Percentiles rank a stretch among this genome's conserved stretches.
phyloP scores from a whole-genome alignment of 441 rosid genomes.

The Euphorbia neoarborescens region DNA sequence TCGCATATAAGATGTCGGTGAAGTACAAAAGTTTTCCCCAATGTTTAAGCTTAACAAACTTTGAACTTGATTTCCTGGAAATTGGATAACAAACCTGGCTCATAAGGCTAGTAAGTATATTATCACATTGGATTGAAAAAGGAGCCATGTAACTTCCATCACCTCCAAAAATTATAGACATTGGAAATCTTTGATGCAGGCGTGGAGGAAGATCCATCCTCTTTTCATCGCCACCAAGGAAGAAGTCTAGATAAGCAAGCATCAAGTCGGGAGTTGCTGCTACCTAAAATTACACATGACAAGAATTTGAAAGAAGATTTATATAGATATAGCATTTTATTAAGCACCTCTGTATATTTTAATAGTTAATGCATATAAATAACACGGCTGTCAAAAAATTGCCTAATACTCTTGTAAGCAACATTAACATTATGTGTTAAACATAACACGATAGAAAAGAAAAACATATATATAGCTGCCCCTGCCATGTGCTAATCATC shows the following conservation, averaged over 20 bases:
- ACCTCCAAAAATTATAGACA: constrained; percentile 87
- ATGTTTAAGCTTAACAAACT: constrained; percentile 1
- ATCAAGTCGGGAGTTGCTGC: constrained; percentile 93
- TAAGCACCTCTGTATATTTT: not conserved
- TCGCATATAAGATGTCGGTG: constrained; percentile 11
- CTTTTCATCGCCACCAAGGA: constrained; percentile 99
- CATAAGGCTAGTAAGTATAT: constrained; percentile 82
- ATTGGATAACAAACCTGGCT: constrained; percentile 61
- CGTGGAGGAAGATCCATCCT: constrained; percentile 91
- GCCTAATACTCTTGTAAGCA: not conserved
- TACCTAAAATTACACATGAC: constrained; percentile 41
- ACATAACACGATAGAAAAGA: not conserved
- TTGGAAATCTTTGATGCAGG: constrained; percentile 71
- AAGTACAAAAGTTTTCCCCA: constrained; percentile 11
- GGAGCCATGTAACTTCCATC: constrained; percentile 99
- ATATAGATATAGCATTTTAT: not conserved
- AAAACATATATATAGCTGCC: not conserved
- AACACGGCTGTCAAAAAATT: not conserved
- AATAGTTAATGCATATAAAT: not conserved
- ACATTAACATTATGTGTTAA: not conserved
- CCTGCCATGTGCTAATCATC: not conserved
- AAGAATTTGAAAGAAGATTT: not conserved
- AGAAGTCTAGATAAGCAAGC: constrained; percentile 96
- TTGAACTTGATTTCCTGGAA: not conserved
- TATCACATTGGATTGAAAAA: constrained; percentile 90